phyloP scores from a whole-genome alignment of 2,329 filamentous ascomycete genomes.

The Aspergillus candidus region DNA sequence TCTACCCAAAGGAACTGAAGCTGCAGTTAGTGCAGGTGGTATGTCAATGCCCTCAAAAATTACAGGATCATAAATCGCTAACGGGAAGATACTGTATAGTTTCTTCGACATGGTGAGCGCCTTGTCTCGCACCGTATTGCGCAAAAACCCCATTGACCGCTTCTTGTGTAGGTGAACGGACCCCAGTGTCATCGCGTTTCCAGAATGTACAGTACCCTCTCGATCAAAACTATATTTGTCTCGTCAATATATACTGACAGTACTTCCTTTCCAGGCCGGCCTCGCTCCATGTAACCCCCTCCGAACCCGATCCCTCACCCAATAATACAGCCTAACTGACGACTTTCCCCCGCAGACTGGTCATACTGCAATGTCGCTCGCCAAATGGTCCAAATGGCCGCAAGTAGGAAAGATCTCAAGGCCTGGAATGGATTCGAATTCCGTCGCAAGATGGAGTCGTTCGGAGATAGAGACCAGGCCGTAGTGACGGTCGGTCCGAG shows the following conservation, averaged over 20 bases:
- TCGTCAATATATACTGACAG: constrained; percentile 12
- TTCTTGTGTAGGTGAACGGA: constrained; percentile 56
- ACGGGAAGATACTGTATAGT: constrained; percentile 30
- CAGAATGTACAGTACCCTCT: constrained; percentile 52
- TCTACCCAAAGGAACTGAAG: constrained; percentile 75
- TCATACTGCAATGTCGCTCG: constrained; percentile 79
- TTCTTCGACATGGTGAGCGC: constrained; percentile 66
- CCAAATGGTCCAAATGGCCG: constrained; percentile 60
- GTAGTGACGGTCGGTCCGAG: constrained; percentile 61
- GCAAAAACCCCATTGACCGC: constrained; percentile 2
- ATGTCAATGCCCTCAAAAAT: constrained; percentile 21
- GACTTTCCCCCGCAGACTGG: constrained; percentile 52
- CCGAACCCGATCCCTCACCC: not conserved
- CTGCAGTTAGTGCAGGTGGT: constrained; percentile 85
- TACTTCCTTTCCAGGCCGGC: constrained; percentile 36
- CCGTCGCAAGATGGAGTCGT: constrained; percentile 73
- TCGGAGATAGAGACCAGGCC: constrained; percentile 65
- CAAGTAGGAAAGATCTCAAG: constrained; percentile 47
- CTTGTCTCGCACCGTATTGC: not conserved
- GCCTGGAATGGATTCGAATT: constrained; percentile 56
- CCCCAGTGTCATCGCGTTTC: constrained; percentile 82
- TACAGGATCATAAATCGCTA: not conserved
- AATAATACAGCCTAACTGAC: constrained; percentile 1
- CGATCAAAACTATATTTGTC: constrained; percentile 1
- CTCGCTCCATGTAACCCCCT: constrained; percentile 41